Percentiles rank a stretch among this genome's conserved stretches.
Evolutionary conservation across 2,329 filamentous ascomycete genomes (phyloP).

Genomic region (Xylariaceae sp.): DNA sequence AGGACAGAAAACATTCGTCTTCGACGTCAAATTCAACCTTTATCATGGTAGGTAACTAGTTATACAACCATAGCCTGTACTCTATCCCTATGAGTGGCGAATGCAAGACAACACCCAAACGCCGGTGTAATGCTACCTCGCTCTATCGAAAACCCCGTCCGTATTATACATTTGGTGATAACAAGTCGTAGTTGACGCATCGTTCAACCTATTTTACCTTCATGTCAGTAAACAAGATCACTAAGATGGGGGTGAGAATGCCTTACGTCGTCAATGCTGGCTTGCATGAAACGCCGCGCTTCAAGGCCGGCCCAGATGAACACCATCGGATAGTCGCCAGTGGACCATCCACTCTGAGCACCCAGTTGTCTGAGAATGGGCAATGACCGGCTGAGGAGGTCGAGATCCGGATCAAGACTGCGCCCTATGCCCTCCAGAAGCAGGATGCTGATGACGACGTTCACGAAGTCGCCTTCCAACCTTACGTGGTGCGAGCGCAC

Average conservation of each 20-base stretch:
- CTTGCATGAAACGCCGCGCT: conserved; percentile 81
- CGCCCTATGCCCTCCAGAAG: conserved; percentile 91
- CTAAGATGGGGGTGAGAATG: background rate
- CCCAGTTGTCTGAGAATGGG: conserved; percentile 88
- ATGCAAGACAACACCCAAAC: conserved; percentile 17
- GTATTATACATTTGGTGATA: conserved; percentile 76
- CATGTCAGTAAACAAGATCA: background rate
- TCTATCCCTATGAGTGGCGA: conserved; percentile 11
- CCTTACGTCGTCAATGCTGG: conserved; percentile 80
- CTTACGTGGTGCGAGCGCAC: conserved; percentile 88
- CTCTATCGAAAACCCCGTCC: conserved; percentile 10
- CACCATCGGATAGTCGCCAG: conserved; percentile 78
- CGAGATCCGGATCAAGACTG: conserved; percentile 77
- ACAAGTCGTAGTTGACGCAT: conserved; percentile 84
- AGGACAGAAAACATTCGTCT: no score
- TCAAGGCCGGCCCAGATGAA: conserved; percentile 90
- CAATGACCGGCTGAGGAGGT: conserved; percentile 79
- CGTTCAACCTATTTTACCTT: conserved; percentile 60
- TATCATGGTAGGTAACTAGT: background rate
- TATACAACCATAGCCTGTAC: background rate
- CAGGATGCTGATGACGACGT: conserved; percentile 92
- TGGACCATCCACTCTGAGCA: conserved; percentile 65
- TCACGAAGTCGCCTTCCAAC: conserved; percentile 95
- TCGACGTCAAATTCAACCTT: background rate
- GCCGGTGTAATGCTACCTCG: conserved; percentile 23